Evolutionary conservation across 768 basidiomycete species (phyloP).

Genomic region (Suillus discolor): DNA sequence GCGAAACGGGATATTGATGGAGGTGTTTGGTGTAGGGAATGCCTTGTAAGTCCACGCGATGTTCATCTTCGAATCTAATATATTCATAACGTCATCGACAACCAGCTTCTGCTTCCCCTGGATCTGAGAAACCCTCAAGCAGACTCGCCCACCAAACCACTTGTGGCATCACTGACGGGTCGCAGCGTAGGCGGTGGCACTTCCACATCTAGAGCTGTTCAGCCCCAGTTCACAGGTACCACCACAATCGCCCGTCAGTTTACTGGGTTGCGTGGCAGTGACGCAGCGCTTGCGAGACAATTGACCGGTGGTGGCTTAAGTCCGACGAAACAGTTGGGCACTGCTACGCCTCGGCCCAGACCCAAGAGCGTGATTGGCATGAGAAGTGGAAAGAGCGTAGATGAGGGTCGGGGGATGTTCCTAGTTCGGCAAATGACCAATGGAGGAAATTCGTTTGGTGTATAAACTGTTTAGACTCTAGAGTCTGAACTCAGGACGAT

Average conservation of each 20-base stretch:
- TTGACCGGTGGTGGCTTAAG: conserved; percentile 69
- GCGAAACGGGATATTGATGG: conserved; percentile 74
- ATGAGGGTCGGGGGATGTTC: conserved; percentile 72
- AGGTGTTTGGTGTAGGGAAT: conserved; percentile 84
- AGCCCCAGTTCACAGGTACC: conserved; percentile 65
- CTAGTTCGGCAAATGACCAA: conserved; percentile 82
- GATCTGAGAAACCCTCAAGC: conserved; percentile 50
- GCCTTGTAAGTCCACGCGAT: conserved; percentile 54
- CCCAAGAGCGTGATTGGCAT: conserved; percentile 82
- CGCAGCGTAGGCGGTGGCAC: conserved; percentile 27
- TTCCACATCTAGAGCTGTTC: conserved; percentile 36
- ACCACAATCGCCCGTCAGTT: conserved; percentile 78
- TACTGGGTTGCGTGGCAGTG: conserved; percentile 56
- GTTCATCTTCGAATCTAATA: not conserved
- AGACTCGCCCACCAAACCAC: conserved; percentile 52
- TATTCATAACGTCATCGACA: conserved; percentile 16
- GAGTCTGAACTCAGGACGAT: conserved; percentile 2
- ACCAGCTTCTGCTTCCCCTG: conserved; percentile 57
- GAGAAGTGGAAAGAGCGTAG: conserved; percentile 59
- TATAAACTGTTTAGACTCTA: conserved; percentile 18
- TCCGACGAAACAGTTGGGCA: conserved; percentile 70
- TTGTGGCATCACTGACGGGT: conserved; percentile 49
- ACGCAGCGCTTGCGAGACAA: conserved; percentile 46
- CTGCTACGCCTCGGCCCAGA: conserved; percentile 49
- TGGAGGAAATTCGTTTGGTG: conserved; percentile 30